Conservation (phyloP, 257 asterid species). For the Leonotis leonurus region DNA sequence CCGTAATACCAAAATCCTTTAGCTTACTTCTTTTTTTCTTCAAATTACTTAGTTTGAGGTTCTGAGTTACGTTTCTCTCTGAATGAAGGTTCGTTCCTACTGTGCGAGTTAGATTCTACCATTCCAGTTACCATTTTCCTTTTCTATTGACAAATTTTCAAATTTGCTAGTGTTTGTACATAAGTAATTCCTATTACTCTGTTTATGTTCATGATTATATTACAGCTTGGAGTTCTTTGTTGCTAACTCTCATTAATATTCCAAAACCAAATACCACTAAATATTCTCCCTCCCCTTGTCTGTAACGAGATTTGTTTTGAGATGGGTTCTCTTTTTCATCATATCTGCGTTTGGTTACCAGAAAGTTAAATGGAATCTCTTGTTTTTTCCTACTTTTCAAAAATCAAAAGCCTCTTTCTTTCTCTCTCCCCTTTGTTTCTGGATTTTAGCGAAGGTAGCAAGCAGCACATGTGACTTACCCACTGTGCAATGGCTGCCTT, state of each 20-base stretch:
- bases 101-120: conserved; percentile 7
- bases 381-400: conserved; percentile 29
- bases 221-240: too few species aligned
- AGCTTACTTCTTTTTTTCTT: conserved; percentile 3
- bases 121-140: too few species aligned
- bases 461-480: too few species aligned
- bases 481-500: background rate
- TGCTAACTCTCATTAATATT: conserved; percentile 24
- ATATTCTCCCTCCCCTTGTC: conserved; percentile 4
- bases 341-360: conserved; percentile 18
- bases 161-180: conserved; percentile 25
- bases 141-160: conserved; percentile 8
- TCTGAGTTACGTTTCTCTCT: conserved; percentile 18
- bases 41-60: conserved; percentile 22
- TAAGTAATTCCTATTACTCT: conserved; percentile 8
- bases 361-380: conserved; percentile 43
- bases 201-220: conserved; percentile 13
- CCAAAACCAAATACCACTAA: conserved; percentile 19
- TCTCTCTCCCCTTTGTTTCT: too few species aligned
- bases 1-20: conserved; percentile 17
- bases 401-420: too few species aligned
- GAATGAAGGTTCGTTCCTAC: conserved; percentile 11
- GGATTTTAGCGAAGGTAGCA: too few species aligned
- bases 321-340: conserved; percentile 11
- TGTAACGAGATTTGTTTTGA: conserved; percentile 19